These are phyloP conservation scores for Jatropha curcas DNA, from an alignment of 345 rosid species.

Conservation along the genomic window DNA sequence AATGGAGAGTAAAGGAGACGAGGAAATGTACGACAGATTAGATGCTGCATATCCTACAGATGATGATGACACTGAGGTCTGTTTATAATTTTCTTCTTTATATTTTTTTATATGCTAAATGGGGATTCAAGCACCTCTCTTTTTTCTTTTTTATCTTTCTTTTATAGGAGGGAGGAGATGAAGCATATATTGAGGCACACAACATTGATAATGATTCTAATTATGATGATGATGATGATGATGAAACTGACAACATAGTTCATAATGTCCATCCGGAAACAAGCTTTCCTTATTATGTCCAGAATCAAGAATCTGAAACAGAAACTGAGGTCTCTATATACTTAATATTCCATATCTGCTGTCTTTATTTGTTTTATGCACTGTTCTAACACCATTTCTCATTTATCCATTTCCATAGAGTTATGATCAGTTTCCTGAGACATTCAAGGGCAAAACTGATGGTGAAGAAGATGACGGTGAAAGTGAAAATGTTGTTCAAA, in stretches of 20 bases:
- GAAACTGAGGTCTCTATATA: conserved; percentile 20
- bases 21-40: conserved; percentile 53
- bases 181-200: conserved; percentile 21
- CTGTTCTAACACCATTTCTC: background rate
- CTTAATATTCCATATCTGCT: background rate
- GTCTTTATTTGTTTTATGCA: background rate
- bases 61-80: conserved; percentile 50
- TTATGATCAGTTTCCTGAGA: conserved; percentile 34
- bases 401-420: background rate
- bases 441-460: conserved; percentile 21
- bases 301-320: conserved; percentile 17
- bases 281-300: conserved; percentile 8
- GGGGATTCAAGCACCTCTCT: background rate
- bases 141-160: background rate
- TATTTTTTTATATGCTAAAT: conserved; percentile 1
- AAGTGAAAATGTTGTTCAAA: conserved; percentile 17
- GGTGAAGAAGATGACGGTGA: conserved; percentile 32
- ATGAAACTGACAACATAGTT: background rate
- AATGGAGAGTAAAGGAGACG: conserved; percentile 61
- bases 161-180: conserved; percentile 57
- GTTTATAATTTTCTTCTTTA: conserved; percentile 4
- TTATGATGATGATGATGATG: conserved; percentile 5
- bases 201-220: conserved; percentile 15
- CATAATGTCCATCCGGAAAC: conserved; percentile 8
- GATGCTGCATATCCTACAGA: conserved; percentile 67